Conservation (phyloP, 441 rosid species). For the Syzygium malaccense region DNA sequence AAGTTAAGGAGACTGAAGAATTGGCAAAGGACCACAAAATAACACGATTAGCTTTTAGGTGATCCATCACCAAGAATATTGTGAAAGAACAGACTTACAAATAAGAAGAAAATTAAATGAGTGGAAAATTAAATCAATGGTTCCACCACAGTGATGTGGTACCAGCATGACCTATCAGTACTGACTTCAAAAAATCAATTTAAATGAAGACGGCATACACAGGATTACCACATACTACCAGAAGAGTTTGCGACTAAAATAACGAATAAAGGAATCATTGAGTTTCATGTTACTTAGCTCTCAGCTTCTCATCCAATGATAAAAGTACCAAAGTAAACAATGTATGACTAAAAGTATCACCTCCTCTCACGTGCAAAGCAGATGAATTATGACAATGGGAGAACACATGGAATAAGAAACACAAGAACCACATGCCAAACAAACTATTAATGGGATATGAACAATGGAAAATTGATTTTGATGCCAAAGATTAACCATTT, state of each 20-base stretch:
- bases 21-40: neutral
- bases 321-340: neutral
- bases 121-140: neutral
- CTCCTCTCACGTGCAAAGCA: neutral
- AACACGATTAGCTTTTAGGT: neutral
- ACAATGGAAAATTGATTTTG: neutral
- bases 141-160: neutral
- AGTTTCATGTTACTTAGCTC: neutral
- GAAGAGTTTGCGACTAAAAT: neutral
- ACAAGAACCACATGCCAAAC: neutral
- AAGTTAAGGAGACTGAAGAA: conserved; percentile 6
- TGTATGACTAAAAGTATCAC: neutral
- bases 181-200: neutral
- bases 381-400: neutral
- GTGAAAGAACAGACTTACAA: neutral
- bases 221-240: neutral
- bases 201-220: neutral
- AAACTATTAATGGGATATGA: neutral
- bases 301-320: neutral
- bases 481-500: neutral
- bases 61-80: neutral
- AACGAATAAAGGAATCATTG: neutral
- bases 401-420: neutral
- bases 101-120: neutral
- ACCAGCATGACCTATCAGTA: neutral